These are phyloP conservation scores for Phytophthora multivora DNA, from an alignment of 352 stramenopile species.

Conservation along the genomic window DNA sequence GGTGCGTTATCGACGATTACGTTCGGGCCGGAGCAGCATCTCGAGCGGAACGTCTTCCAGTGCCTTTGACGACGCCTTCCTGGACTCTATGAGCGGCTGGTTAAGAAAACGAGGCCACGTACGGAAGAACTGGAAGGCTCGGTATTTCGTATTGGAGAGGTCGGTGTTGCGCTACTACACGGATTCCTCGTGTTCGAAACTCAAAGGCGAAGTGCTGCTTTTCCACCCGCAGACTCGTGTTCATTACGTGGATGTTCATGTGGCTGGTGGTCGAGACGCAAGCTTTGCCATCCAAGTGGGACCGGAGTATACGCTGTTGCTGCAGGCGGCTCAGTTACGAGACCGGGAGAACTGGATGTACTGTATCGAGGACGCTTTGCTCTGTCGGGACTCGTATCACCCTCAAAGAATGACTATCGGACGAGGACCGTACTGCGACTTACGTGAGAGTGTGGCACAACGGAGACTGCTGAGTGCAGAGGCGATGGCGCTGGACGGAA, in stretches of 20 bases:
- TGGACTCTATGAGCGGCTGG: conserved; percentile 79
- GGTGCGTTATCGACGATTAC: conserved; percentile 59
- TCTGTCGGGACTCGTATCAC: conserved; percentile 77
- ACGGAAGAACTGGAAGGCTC: conserved; percentile 80
- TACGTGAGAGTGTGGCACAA: conserved; percentile 61
- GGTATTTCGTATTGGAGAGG: conserved; percentile 76
- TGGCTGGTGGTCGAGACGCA: conserved; percentile 54
- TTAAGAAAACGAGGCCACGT: conserved; percentile 70
- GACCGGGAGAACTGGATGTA: conserved; percentile 85
- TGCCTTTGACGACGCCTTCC: conserved; percentile 70
- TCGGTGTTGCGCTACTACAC: conserved; percentile 74
- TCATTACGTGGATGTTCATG: conserved; percentile 73
- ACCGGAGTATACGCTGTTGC: conserved; percentile 58
- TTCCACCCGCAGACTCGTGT: conserved; percentile 72
- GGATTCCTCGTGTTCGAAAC: conserved; percentile 49
- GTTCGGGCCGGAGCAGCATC: conserved; percentile 11
- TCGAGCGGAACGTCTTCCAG: conserved; percentile 19
- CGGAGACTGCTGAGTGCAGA: conserved; percentile 64
- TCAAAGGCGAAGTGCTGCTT: conserved; percentile 79
- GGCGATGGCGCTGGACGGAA: conserved; percentile 45
- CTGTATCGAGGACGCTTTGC: conserved; percentile 73
- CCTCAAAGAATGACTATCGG: conserved; percentile 29
- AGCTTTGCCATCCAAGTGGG: conserved; percentile 72
- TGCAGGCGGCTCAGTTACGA: conserved; percentile 58
- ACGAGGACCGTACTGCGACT: conserved; percentile 40